These are phyloP conservation scores for Saccharomyces hybrid DNA, from an alignment of 1,139 yeast species.

Conservation along the genomic window DNA sequence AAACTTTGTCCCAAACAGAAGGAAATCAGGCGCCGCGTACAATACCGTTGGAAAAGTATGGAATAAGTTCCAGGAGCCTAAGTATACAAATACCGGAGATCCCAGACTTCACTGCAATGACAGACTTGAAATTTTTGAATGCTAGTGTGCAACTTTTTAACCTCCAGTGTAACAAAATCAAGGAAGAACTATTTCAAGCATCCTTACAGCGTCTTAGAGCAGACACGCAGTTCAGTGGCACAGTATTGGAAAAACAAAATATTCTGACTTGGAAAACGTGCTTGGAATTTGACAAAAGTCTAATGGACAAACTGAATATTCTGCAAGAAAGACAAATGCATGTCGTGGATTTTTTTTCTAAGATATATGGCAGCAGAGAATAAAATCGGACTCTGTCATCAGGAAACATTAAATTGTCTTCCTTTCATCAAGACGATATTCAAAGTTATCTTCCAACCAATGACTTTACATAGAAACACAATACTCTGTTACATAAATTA, in stretches of 20 bases:
- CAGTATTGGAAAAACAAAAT: constrained; percentile 21
- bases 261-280: constrained; percentile 15
- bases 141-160: constrained; percentile 16
- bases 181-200: constrained; percentile 12
- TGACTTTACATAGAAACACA: background rate
- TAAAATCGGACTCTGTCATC: background rate
- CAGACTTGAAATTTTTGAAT: constrained; percentile 17
- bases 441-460: background rate
- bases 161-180: constrained; percentile 14
- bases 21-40: constrained; percentile 25
- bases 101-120: constrained; percentile 14
- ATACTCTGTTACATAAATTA: background rate
- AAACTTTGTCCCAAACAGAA: constrained; percentile 16
- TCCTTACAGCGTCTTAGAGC: constrained; percentile 17
- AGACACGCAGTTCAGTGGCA: constrained; percentile 15
- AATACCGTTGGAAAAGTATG: constrained; percentile 14
- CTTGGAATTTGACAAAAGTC: constrained; percentile 17
- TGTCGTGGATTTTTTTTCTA: constrained; percentile 21
- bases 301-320: constrained; percentile 19
- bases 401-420: background rate
- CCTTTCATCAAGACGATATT: background rate
- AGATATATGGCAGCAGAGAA: constrained; percentile 9
- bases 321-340: constrained; percentile 22
- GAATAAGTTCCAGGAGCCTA: constrained; percentile 11
- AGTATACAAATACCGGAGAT: constrained; percentile 13